Evolutionary conservation across 495 filamentous ascomycete genomes (phyloP).

Genomic region (Penicillium fimorum): DNA sequence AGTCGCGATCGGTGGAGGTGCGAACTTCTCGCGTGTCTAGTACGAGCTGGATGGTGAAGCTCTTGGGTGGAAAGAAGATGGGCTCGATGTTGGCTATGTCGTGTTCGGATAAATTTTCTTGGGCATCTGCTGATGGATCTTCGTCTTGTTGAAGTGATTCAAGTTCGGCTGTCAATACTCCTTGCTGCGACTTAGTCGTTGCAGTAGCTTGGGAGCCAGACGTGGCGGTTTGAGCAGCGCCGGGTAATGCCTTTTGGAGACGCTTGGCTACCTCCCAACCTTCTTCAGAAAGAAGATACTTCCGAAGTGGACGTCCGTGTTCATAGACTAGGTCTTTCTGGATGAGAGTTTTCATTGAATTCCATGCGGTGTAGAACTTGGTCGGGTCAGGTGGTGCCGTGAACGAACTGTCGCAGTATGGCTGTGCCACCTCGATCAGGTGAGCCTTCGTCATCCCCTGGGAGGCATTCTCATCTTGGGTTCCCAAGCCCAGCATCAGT

Average conservation of each 20-base stretch:
- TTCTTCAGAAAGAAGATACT: slow-evolving; percentile 72
- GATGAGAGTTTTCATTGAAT: slow-evolving; percentile 75
- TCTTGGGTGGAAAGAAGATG: slow-evolving; percentile 58
- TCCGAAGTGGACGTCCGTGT: slow-evolving; percentile 63
- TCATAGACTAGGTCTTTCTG: slow-evolving; percentile 75
- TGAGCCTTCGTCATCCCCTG: slow-evolving; percentile 65
- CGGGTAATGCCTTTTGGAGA: slow-evolving; percentile 52
- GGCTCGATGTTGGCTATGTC: slow-evolving; percentile 35
- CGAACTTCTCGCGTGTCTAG: slow-evolving; percentile 78
- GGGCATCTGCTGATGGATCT: not conserved
- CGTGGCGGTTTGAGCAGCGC: slow-evolving; percentile 20
- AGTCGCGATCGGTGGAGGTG: slow-evolving; percentile 72
- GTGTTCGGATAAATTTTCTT: slow-evolving; percentile 10
- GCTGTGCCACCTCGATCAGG: slow-evolving; percentile 68
- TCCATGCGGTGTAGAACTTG: slow-evolving; percentile 81
- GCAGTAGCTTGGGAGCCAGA: slow-evolving; percentile 7
- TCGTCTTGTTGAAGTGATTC: slow-evolving; percentile 7
- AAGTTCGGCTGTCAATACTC: not conserved
- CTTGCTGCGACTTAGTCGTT: not conserved
- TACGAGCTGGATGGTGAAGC: slow-evolving; percentile 71
- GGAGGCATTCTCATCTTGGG: slow-evolving; percentile 52
- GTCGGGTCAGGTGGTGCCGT: slow-evolving; percentile 63
- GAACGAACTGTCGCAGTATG: slow-evolving; percentile 73
- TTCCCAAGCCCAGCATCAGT: slow-evolving; percentile 64
- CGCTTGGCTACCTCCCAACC: slow-evolving; percentile 75